Evolutionary conservation across 2,329 filamentous ascomycete species (phyloP).

Genomic region (Beauveria sp.): DNA sequence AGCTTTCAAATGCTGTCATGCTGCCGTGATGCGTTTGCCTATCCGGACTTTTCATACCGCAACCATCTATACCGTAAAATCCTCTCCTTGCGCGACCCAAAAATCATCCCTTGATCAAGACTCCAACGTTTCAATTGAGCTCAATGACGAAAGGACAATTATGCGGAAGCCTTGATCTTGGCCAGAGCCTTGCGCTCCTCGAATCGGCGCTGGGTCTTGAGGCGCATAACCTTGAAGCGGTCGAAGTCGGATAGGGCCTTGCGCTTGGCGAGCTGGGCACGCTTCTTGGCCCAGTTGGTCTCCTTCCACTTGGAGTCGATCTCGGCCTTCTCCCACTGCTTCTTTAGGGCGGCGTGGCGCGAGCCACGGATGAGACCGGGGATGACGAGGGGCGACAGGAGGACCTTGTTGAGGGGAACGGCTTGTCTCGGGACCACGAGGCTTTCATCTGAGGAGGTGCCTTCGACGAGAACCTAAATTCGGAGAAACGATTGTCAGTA

Average conservation of each 20-base stretch:
- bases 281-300: slow-evolving; percentile 92
- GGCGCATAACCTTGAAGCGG: slow-evolving; percentile 98
- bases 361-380: slow-evolving; percentile 77
- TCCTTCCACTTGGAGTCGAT: slow-evolving; percentile 91
- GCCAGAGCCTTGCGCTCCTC: slow-evolving; percentile 94
- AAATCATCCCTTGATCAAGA: slow-evolving; percentile 20
- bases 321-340: slow-evolving; percentile 82
- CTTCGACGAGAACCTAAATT: slow-evolving; percentile 83
- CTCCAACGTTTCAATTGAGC: slow-evolving; percentile 18
- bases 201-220: slow-evolving; percentile 99
- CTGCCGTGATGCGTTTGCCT: slow-evolving; percentile 28
- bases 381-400: slow-evolving; percentile 85
- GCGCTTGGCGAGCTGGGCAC: slow-evolving; percentile 76
- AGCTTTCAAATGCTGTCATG: slow-evolving; percentile 23
- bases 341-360: slow-evolving; percentile 75
- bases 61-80: slow-evolving; percentile 14
- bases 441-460: slow-evolving; percentile 74
- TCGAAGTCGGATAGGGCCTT: slow-evolving; percentile 95
- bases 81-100: slow-evolving; percentile 18
- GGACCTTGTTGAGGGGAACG: slow-evolving; percentile 70
- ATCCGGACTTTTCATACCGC: slow-evolving; percentile 22
- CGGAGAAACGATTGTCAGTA: slow-evolving; percentile 17
- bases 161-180: slow-evolving; percentile 80
- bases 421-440: slow-evolving; percentile 81
- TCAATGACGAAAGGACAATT: slow-evolving; percentile 31